Percentiles rank a stretch among this genome's conserved stretches.
These are phyloP conservation scores for Fraxinus nigra DNA, from an alignment of 305 asterid species.

Conservation along the genomic window DNA sequence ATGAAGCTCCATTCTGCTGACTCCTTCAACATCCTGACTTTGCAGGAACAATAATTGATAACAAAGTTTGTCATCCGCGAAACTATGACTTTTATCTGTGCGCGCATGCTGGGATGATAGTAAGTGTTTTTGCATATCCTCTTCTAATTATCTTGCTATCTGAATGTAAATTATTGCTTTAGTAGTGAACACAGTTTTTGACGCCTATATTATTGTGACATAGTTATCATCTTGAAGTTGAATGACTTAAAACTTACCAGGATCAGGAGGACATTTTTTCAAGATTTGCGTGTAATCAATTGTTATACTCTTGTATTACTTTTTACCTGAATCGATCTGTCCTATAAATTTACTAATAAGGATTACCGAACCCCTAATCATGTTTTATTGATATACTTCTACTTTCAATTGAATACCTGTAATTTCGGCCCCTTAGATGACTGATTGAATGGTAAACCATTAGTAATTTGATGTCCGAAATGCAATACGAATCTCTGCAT, in stretches of 20 bases:
- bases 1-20: neutral
- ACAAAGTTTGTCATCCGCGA: slow-evolving; percentile 81
- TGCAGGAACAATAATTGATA: slow-evolving; percentile 88
- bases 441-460: neutral
- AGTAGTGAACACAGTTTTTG: neutral
- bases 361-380: neutral
- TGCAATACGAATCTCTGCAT: neutral
- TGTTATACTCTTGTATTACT: neutral
- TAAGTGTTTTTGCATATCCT: slow-evolving; percentile 30
- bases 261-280: neutral
- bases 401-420: neutral
- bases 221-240: neutral
- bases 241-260: neutral
- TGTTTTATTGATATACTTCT: neutral
- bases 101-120: slow-evolving; percentile 92
- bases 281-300: neutral
- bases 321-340: neutral
- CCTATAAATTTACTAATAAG: neutral
- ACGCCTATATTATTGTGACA: neutral
- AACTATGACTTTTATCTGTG: slow-evolving; percentile 89
- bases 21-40: slow-evolving; percentile 2
- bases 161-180: neutral
- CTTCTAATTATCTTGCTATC: neutral
- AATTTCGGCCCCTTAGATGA: neutral
- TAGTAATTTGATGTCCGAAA: neutral